Base-by-base conservation (phyloP, 2,329 filamentous ascomycete genomes). In the Neoarthrinium moseri region DNA sequence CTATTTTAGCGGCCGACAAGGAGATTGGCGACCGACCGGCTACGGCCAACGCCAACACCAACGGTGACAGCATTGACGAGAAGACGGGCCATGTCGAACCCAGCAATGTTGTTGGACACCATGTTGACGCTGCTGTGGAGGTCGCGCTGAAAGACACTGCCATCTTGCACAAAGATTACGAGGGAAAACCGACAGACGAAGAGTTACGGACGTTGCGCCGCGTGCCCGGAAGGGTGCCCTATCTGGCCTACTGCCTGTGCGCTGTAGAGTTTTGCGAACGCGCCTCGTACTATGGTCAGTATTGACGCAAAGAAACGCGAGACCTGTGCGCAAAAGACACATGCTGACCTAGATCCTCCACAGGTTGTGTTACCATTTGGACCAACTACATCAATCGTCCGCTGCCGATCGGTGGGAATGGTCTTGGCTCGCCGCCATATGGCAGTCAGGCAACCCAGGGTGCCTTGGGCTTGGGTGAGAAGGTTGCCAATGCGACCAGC, bases 311-410 rank as follows among this genome's bases (percentile, higher is more conserved):
- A 29, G 8, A 29, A n/a, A 8, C 8, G 26, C 8, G n/a, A n/a
- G 26, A 8, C 26, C 26, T 29, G 8, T 29, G 26, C 26, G 26
- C 26, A 8, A 29, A 29, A 21, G 3, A 20, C 20, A 42, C 5
- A 24, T n/a, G 12, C 39, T 42, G 26, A 42, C 20, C 21, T 22
- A 18, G 17, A 22, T 29, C n/a, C 21, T 17, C 32, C 27, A 12
- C 17, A 49, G 47, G 43, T n/a, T 46, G 43, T 33, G 36, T 29
- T 7, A 20, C 17, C 5, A 49, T 46, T 15, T 45, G 37, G 58
- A 71, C 70, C 50, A 86, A 86, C 58, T 86, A 77, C 55, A 74
- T 86, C 56, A 78, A 85, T 53, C 75, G 77, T 12, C 74, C 77
- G 5, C 60, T 87, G 4, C 83, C 83, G 1, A 51, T 61, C 3